Evolutionary conservation across 1,139 yeast genomes (phyloP).

Genomic region (Cylindricascospora bacillispora): DNA sequence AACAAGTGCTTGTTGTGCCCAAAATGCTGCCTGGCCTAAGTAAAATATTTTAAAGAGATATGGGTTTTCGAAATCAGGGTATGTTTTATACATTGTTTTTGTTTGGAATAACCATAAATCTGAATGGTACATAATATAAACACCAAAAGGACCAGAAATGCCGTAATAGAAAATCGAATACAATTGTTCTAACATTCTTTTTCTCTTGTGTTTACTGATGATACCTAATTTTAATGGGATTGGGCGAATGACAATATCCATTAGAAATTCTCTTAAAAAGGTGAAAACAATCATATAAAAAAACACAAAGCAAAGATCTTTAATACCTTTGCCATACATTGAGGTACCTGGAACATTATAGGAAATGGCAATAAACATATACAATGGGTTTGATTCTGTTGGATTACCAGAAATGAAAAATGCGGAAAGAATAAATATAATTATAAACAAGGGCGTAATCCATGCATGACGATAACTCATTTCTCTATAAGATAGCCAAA

Average conservation of each 20-base stretch:
- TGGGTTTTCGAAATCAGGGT: constrained; percentile 73
- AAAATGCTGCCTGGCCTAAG: constrained; percentile 83
- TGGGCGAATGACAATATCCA: constrained; percentile 70
- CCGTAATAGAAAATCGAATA: constrained; percentile 73
- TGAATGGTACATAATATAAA: constrained; percentile 66
- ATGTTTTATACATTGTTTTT: constrained; percentile 55
- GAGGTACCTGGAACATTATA: constrained; percentile 35
- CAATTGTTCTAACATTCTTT: constrained; percentile 81
- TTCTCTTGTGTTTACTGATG: constrained; percentile 41
- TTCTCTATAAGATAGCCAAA: constrained; percentile 47
- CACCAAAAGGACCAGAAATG: constrained; percentile 65
- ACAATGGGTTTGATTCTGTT: constrained; percentile 44
- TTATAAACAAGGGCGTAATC: constrained; percentile 49
- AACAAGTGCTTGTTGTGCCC: constrained; percentile 87
- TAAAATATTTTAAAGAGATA: constrained; percentile 63
- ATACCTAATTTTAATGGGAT: constrained; percentile 45
- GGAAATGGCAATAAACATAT: constrained; percentile 53
- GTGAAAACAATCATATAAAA: constrained; percentile 78
- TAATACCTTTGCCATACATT: constrained; percentile 56
- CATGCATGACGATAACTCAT: constrained; percentile 61
- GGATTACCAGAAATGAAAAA: constrained; percentile 39
- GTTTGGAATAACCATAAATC: constrained; percentile 86
- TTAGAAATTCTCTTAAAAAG: constrained; percentile 72
- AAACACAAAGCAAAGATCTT: constrained; percentile 65
- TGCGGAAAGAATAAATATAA: constrained; percentile 28